Conservation (phyloP, 1,284 basidiomycete genomes). For the Microbotryum violaceum region DNA sequence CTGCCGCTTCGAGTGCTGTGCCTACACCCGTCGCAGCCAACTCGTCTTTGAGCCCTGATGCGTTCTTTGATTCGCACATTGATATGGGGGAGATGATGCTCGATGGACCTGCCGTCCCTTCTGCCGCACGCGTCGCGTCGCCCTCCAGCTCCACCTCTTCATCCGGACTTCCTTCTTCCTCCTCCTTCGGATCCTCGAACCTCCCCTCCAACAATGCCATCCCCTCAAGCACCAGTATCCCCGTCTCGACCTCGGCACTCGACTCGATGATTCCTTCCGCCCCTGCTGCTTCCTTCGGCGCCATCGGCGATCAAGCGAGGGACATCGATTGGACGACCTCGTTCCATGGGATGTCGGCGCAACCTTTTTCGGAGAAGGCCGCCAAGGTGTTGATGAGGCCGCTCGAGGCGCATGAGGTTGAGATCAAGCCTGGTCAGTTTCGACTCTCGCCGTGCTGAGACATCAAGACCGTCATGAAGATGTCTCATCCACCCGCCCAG, state of each 20-base stretch:
- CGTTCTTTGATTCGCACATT: no score
- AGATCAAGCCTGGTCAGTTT: slow-evolving; percentile 79
- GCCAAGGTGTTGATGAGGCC: slow-evolving; percentile 67
- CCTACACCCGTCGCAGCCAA: no score
- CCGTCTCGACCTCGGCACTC: background rate
- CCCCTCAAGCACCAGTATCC: background rate
- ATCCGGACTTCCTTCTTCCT: background rate
- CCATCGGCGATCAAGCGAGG: no score
- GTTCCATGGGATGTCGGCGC: slow-evolving; percentile 70
- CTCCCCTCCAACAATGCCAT: background rate
- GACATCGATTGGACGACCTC: slow-evolving; percentile 73
- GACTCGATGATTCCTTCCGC: background rate
- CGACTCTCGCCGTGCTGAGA: background rate
- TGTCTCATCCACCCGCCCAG: background rate
- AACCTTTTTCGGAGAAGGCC: slow-evolving; percentile 70
- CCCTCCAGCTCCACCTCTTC: background rate
- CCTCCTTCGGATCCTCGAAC: background rate
- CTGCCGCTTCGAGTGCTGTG: no score
- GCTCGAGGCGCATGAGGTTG: slow-evolving; percentile 69
- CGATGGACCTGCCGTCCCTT: no score
- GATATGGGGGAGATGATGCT: no score
- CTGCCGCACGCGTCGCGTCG: background rate
- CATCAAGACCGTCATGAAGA: background rate
- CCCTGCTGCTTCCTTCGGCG: no score
- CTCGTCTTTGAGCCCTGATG: no score